Evolutionary conservation across 2,329 filamentous ascomycete genomes (phyloP), one percentile per base, ranked within the genome.

Genomic region (Hypoxylon sp.): DNA sequence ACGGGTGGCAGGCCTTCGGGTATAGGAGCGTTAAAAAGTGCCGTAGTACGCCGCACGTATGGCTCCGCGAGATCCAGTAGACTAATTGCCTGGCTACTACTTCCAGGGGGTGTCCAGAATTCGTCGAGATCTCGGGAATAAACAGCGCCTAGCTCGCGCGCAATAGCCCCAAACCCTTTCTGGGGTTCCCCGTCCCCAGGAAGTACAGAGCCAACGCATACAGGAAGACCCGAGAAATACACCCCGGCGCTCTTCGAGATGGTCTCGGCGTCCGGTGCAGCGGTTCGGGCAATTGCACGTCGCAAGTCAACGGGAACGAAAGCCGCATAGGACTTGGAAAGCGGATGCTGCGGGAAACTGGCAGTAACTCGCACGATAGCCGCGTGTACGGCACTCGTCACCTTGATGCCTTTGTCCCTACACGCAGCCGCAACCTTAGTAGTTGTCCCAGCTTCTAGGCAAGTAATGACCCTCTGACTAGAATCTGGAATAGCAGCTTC

Each of bases 241-340:
- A 65, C 36, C 5, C 72, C 72, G 19, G 17, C 30, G 13, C 46
- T 36, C 49, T 50, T 23, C 45, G 32, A 34, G 46, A 23, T 25
- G 2, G 45, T 41, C 2, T 59, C 51, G 10, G 23, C 14, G 5
- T 61, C 41, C 10, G 50, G 36, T 9, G 43, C 43, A 11, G 36
- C 28, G 14, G 73, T 46, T 5, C 32, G 38, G n/a, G 36, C 23
- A 13, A 74, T 50, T 5, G 62, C 28, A 17, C 43, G 48, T 0
- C 73, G 70, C 2, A 75, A 43, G 21, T 75, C 68, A 2, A 71
- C 59, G 1, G 72, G 68, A 7, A 52, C 65, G 51, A 75, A 74
- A 5, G 63, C 63, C 1, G 66, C 65, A 49, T 74, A 75, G 0
- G 70, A 58, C 17, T 70, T 69, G 9, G 65, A 57, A 2, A 52